A percentile compares a stretch with the other conserved stretches of the same genome.
phyloP scores from a whole-genome alignment of 495 filamentous ascomycete genomes.

The Neurospora sp. region DNA sequence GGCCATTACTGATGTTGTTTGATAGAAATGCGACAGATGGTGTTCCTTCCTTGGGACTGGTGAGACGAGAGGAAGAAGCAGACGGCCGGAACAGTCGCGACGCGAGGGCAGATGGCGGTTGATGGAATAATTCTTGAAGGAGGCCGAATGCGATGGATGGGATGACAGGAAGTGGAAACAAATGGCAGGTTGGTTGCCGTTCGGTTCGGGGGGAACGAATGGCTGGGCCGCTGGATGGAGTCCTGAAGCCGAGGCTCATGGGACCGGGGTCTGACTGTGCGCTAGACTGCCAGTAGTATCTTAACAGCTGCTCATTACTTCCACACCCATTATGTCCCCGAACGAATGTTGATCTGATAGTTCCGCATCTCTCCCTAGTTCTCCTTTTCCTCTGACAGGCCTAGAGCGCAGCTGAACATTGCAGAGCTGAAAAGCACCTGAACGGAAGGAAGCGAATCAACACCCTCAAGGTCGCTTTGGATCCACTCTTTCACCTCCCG shows the following conservation, averaged over 20 bases:
- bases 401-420: not conserved
- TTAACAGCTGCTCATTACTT: not conserved
- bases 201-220: not conserved
- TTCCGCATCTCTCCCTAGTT: not conserved
- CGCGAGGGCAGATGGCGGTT: not conserved
- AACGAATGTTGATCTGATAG: not conserved
- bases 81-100: not conserved
- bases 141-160: not conserved
- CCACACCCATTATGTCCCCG: not conserved
- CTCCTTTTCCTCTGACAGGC: not conserved
- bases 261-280: not conserved
- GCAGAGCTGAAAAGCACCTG: not conserved
- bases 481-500: not conserved
- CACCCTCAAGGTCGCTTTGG: not conserved
- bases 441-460: not conserved
- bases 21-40: not conserved
- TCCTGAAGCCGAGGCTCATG: not conserved
- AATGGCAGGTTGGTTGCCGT: not conserved
- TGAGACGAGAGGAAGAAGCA: not conserved
- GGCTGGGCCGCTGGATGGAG: not conserved
- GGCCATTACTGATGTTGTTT: slow-evolving; percentile 43
- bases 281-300: not conserved
- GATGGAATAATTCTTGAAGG: not conserved
- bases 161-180: not conserved
- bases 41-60: not conserved